Conservation (phyloP, 2,329 filamentous ascomycete species). For the Didymella exigua region DNA sequence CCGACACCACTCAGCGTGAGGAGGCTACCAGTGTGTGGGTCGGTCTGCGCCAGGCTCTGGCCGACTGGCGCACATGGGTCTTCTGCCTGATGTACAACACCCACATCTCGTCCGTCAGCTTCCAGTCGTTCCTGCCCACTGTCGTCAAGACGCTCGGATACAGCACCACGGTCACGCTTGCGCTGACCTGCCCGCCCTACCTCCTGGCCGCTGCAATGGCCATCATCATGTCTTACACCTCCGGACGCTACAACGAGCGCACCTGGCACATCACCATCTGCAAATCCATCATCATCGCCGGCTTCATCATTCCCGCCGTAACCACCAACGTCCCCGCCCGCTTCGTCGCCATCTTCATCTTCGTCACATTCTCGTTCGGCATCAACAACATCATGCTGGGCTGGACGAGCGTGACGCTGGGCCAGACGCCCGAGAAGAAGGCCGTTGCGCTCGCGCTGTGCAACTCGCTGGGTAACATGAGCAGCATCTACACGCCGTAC, state of each 20-base stretch:
- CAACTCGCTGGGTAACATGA: conserved; percentile 35
- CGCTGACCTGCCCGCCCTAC: conserved; percentile 56
- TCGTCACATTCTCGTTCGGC: conserved; percentile 37
- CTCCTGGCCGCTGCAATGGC: conserved; percentile 53
- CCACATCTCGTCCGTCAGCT: conserved; percentile 35
- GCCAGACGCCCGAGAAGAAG: conserved; percentile 40
- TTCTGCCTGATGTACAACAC: conserved; percentile 43
- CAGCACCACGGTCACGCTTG: conserved; percentile 43
- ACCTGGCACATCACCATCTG: conserved; percentile 58
- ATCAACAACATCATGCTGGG: conserved; percentile 42
- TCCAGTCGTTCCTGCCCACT: conserved; percentile 43
- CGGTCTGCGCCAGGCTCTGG: conserved; percentile 35
- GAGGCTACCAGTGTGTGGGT: conserved; percentile 32
- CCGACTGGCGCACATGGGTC: conserved; percentile 38
- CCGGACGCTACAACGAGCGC: conserved; percentile 56
- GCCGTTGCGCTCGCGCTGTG: conserved; percentile 39
- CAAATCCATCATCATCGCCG: conserved; percentile 49
- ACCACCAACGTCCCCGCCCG: conserved; percentile 35
- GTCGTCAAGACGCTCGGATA: conserved; percentile 48
- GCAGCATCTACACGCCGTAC: conserved; percentile 38
- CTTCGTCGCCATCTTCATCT: conserved; percentile 40
- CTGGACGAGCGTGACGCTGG: conserved; percentile 34
- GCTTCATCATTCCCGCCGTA: conserved; percentile 48
- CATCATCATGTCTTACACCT: conserved; percentile 57
- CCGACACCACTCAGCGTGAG: conserved; percentile 57